These are phyloP conservation scores for Phytophthora sansomeana DNA, from an alignment of 352 stramenopile species.

Conservation along the genomic window DNA sequence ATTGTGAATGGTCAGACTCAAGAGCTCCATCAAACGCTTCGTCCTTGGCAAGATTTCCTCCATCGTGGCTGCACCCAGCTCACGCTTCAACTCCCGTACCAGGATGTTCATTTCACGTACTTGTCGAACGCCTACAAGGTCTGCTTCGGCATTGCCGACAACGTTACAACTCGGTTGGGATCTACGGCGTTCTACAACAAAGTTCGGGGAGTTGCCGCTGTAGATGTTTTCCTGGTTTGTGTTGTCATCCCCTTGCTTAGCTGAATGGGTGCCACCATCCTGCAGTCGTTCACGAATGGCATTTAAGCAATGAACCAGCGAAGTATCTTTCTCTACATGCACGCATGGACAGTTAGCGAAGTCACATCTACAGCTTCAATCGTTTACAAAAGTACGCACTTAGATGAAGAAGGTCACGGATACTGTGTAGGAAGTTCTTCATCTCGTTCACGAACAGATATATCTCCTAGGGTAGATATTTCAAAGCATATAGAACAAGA, in stretches of 20 bases:
- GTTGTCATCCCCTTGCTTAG: conserved; percentile 6
- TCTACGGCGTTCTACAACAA: conserved; percentile 63
- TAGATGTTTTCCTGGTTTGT: conserved; percentile 25
- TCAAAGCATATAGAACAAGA: neutral
- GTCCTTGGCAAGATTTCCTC: conserved; percentile 82
- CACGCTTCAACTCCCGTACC: conserved; percentile 78
- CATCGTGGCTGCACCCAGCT: conserved; percentile 74
- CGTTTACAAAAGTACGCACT: conserved; percentile 43
- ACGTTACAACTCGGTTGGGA: conserved; percentile 10
- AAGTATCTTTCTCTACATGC: conserved; percentile 50
- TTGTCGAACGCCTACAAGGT: conserved; percentile 69
- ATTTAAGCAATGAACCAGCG: conserved; percentile 61
- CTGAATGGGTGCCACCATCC: conserved; percentile 17
- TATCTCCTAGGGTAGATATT: conserved; percentile 55
- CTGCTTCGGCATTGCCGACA: conserved; percentile 19
- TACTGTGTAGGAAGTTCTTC: conserved; percentile 79
- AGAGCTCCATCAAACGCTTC: conserved; percentile 82
- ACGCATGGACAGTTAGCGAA: neutral
- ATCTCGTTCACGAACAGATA: conserved; percentile 91
- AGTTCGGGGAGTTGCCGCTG: conserved; percentile 48
- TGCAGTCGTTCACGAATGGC: conserved; percentile 48
- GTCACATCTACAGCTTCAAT: neutral
- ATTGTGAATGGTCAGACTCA: conserved; percentile 77
- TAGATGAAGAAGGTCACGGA: conserved; percentile 71
- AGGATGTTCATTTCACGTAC: conserved; percentile 80